Conservation (phyloP, 495 filamentous ascomycete genomes). For the Parathielavia appendiculata region DNA sequence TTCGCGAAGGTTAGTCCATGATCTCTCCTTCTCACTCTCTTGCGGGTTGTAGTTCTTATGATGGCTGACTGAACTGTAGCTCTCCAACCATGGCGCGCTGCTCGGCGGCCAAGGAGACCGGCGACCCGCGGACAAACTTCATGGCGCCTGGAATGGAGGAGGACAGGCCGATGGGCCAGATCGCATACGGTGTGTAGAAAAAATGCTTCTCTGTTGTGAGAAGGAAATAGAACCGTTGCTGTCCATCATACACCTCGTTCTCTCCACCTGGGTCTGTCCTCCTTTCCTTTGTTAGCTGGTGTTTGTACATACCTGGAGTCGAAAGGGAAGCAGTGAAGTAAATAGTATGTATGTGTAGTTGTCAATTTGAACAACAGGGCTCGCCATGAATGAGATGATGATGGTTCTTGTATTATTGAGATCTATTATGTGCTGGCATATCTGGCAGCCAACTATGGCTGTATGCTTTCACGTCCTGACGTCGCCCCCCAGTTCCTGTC, state of each 20-base stretch:
- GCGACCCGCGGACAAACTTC: conserved; percentile 72
- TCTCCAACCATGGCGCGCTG: conserved; percentile 97
- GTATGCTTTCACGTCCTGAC: background rate
- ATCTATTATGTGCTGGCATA: background rate
- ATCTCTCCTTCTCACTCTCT: conserved; percentile 1
- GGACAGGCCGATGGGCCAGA: conserved; percentile 48
- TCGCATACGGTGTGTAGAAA: conserved; percentile 44
- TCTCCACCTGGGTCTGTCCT: background rate
- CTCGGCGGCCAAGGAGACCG: conserved; percentile 70
- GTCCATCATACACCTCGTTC: conserved; percentile 16
- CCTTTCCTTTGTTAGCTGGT: background rate
- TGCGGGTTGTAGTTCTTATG: background rate
- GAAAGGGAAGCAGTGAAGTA: conserved; percentile 1
- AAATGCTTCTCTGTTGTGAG: conserved; percentile 2
- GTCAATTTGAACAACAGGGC: background rate
- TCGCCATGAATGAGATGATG: no score
- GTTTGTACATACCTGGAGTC: conserved; percentile 7
- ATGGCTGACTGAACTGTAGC: conserved; percentile 46
- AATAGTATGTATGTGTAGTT: conserved; percentile 6
- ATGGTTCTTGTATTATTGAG: no score
- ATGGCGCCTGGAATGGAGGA: conserved; percentile 69
- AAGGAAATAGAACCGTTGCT: conserved; percentile 11
- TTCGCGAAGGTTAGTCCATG: conserved; percentile 69
- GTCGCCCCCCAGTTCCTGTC: background rate
- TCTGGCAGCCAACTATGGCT: no score